Percentiles rank a stretch among this genome's conserved stretches.
Evolutionary conservation across 352 stramenopile species (phyloP).

Genomic region (Phytophthora tentaculata): DNA sequence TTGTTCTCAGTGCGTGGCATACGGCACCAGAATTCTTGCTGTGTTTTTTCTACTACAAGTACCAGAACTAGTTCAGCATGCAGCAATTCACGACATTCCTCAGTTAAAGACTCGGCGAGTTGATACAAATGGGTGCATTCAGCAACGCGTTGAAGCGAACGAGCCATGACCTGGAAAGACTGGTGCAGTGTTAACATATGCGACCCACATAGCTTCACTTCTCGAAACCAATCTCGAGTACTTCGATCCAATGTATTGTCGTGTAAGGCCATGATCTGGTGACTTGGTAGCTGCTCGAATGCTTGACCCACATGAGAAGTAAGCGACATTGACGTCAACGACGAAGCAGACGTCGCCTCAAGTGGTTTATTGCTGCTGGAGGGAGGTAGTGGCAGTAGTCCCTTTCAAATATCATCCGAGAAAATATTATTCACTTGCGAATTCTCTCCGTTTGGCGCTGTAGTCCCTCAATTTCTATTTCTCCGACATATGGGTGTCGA

Average conservation of each 20-base stretch:
- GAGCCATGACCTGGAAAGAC: constrained; percentile 64
- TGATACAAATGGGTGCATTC: constrained; percentile 67
- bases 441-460: constrained; percentile 5
- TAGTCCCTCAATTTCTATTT: constrained; percentile 15
- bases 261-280: constrained; percentile 59
- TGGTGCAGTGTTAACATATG: constrained; percentile 67
- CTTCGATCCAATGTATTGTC: constrained; percentile 57
- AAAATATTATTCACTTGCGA: constrained; percentile 44
- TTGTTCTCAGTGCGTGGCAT: constrained; percentile 32
- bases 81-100: constrained; percentile 54
- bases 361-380: constrained; percentile 3
- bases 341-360: not conserved
- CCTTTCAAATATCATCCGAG: constrained; percentile 63
- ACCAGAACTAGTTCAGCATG: constrained; percentile 71
- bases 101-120: constrained; percentile 54
- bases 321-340: constrained; percentile 28
- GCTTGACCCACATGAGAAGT: constrained; percentile 62
- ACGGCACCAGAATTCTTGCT: constrained; percentile 84
- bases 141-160: constrained; percentile 59
- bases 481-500: not conserved
- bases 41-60: constrained; percentile 70
- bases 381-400: constrained; percentile 40
- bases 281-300: constrained; percentile 63
- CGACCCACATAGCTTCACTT: constrained; percentile 55
- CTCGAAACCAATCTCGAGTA: constrained; percentile 67